Percentiles rank a stretch among this genome's conserved stretches.
Conservation (phyloP, 495 filamentous ascomycete genomes). For the Talaromyces borbonicus region DNA sequence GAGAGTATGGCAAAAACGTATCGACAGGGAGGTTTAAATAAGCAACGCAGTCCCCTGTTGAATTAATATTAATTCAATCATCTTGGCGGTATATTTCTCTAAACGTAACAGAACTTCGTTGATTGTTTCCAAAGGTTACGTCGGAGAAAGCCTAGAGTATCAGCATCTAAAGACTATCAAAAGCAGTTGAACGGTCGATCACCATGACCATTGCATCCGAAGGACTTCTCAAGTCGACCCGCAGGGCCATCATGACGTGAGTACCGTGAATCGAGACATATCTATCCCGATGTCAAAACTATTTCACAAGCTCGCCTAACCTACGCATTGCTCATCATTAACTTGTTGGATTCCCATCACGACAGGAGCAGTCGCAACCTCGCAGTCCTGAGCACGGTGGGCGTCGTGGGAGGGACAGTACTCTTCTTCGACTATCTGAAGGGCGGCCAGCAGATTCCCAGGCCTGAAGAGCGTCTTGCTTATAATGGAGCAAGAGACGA, state of each 20-base stretch:
- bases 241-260: conserved; percentile 2
- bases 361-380: conserved; percentile 12
- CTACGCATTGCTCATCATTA: not conserved
- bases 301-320: not conserved
- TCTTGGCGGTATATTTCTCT: not conserved
- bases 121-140: too few relatives aligned
- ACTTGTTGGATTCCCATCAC: not conserved
- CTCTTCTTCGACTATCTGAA: conserved; percentile 11
- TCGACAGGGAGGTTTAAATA: not conserved
- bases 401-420: conserved; percentile 14
- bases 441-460: not conserved
- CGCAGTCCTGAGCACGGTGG: conserved; percentile 12
- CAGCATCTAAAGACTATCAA: not conserved
- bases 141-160: too few relatives aligned
- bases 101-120: not conserved
- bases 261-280: not conserved
- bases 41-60: not conserved
- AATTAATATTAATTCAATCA: not conserved
- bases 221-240: not conserved
- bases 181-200: not conserved
- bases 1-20: not conserved
- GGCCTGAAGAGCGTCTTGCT: not conserved
- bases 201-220: conserved; percentile 2
- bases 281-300: not conserved
- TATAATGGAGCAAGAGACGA: not conserved